A percentile compares a stretch with the other conserved stretches of the same genome.
phyloP scores from a whole-genome alignment of 1,284 basidiomycete species.

The Vanrija humicola region DNA sequence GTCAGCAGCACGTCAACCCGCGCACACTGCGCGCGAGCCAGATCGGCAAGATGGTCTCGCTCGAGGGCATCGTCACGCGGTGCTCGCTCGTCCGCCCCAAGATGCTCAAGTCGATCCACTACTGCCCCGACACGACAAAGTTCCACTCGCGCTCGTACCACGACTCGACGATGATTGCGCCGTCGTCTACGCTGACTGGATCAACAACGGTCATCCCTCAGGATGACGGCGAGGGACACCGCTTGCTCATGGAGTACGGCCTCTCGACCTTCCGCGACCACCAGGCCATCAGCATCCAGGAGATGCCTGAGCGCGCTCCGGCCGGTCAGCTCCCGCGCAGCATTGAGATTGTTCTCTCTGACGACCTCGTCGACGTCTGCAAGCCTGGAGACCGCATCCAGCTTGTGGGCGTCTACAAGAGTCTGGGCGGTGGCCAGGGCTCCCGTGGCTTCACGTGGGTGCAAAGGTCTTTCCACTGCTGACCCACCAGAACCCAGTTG shows the following conservation, averaged over 20 bases:
- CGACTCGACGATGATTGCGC: slow-evolving; percentile 82
- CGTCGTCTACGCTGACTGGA: slow-evolving; percentile 49
- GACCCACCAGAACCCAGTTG: slow-evolving; percentile 69
- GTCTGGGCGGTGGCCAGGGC: slow-evolving; percentile 77
- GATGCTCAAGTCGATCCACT: slow-evolving; percentile 96
- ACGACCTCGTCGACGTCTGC: slow-evolving; percentile 94
- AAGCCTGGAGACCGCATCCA: slow-evolving; percentile 98
- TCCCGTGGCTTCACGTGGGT: slow-evolving; percentile 88
- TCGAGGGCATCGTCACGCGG: slow-evolving; percentile 97
- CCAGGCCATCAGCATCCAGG: slow-evolving; percentile 96
- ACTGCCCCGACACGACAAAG: slow-evolving; percentile 75
- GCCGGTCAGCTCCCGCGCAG: slow-evolving; percentile 94
- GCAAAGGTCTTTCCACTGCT: background rate
- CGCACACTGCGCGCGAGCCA: slow-evolving; percentile 82
- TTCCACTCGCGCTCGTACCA: slow-evolving; percentile 91
- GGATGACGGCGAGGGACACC: slow-evolving; percentile 82
- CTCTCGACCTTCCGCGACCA: slow-evolving; percentile 91
- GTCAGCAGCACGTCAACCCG: slow-evolving; percentile 96
- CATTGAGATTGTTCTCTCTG: slow-evolving; percentile 92
- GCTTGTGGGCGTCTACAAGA: slow-evolving; percentile 91
- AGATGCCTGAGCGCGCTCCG: slow-evolving; percentile 98
- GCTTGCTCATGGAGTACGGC: slow-evolving; percentile 89
- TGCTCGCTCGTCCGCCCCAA: slow-evolving; percentile 98
- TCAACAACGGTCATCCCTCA: slow-evolving; percentile 90
- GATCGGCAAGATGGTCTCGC: slow-evolving; percentile 91